Base-by-base conservation (phyloP, 140 eudicot genomes). In the Erigeron philadelphicus region DNA sequence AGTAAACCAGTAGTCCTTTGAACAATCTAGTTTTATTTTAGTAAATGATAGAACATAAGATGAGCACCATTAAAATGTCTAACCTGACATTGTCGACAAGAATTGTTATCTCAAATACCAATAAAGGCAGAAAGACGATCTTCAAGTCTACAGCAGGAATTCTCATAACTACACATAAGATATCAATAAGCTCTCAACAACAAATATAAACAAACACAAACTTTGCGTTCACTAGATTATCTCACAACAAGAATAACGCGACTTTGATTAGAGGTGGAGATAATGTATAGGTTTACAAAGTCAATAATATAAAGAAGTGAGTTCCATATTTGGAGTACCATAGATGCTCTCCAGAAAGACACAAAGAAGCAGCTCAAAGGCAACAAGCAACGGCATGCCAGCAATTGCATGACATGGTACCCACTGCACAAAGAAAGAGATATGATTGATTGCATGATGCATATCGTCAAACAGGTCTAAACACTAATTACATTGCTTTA, bases 301-400 rank as follows among this genome's bases (percentile, higher is more conserved):
- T 64, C 16, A 46, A 64, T 15, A 19, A 31, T 2, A 9, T 42
- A 78, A 48, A 31, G 9, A 60, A 63, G 48, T 66, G 23, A 61
- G 42, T n/a, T 45, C 62, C 65, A 56, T 61, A 31, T 61, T 59
- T 49, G 17, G 13, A 66, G 47, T 84, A 90, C 97, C 87, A 73
- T 81, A 80, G 12, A 71, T 72, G 71, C 78, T 78, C 83, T 84
- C 94, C 47, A 90, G 86, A 79, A 81, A 80, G 78, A 88, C 75
- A 80, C 97, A 90, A 46, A 90, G 87, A 73, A 90, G 97, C 64
- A 90, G 82, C 84, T 90, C 97, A 72, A 90, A 90, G 25, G 97
- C 94, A 76, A 90, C 76, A 72, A 90, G 95, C 88, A 90, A 75
- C 8, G 96, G 95, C 11, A 85, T 77, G 35, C 95, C 94, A 79